Percentiles rank a stretch among this genome's conserved stretches.
phyloP scores from a whole-genome alignment of 345 rosid genomes.

The Geranium rotundifolium region DNA sequence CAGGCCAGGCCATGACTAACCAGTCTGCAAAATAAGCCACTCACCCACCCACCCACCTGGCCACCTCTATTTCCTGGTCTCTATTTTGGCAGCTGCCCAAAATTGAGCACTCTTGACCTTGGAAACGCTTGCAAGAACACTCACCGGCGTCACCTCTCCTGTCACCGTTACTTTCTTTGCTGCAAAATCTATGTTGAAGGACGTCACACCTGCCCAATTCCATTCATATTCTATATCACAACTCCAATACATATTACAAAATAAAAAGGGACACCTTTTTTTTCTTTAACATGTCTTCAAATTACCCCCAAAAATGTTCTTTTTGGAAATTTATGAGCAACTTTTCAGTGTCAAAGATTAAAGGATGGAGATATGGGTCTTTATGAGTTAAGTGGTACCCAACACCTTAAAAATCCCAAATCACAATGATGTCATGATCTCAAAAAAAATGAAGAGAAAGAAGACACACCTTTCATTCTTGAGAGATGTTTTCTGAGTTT shows the following conservation, averaged over 20 bases:
- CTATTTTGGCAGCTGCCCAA: conserved; percentile 19
- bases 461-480: conserved; percentile 63
- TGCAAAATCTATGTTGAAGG: conserved; percentile 50
- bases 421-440: not conserved
- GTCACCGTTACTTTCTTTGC: conserved; percentile 54
- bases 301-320: not conserved
- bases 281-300: too few relatives aligned
- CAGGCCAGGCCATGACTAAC: not conserved
- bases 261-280: too few relatives aligned
- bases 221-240: too few relatives aligned
- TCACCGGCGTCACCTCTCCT: conserved; percentile 39
- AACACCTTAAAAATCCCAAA: too few relatives aligned
- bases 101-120: conserved; percentile 55
- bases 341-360: not conserved
- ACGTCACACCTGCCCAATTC: conserved; percentile 44
- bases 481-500: conserved; percentile 83
- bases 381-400: too few relatives aligned
- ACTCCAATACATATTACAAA: too few relatives aligned
- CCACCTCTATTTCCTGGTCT: not conserved
- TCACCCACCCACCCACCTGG: not conserved
- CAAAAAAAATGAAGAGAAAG: not conserved
- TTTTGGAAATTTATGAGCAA: not conserved
- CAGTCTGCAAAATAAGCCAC: not conserved
- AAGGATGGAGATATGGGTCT: too few relatives aligned
- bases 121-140: conserved; percentile 45